Conservation (phyloP, 306 rosid species). For the Medicago lupulina region DNA sequence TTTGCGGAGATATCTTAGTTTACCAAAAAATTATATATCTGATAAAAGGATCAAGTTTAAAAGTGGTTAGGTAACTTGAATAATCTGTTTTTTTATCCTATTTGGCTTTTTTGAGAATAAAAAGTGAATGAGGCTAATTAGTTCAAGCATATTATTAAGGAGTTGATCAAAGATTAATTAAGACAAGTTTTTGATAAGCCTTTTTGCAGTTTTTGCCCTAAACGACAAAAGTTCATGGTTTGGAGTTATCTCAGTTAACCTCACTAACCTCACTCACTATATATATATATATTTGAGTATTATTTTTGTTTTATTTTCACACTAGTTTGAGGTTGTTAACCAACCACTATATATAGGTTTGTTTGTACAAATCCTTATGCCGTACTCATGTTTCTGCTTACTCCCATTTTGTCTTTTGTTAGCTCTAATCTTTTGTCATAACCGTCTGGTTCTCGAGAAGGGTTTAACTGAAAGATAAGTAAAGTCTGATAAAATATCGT, state of each 20-base stretch:
- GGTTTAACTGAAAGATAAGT: neutral
- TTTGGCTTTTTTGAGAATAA: constrained; percentile 39
- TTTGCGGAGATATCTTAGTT: neutral
- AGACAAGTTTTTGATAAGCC: constrained; percentile 36
- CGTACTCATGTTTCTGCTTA: neutral
- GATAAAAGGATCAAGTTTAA: neutral
- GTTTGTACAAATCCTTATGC: constrained; percentile 25
- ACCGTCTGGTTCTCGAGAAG: neutral
- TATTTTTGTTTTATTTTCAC: constrained; percentile 34
- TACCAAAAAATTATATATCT: too few species aligned
- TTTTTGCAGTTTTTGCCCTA: constrained; percentile 40
- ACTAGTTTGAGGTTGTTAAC: constrained; percentile 20
- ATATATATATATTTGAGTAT: neutral
- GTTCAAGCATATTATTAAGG: constrained; percentile 35
- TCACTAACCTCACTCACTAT: too few species aligned
- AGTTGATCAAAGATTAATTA: constrained; percentile 32
- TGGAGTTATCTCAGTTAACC: constrained; percentile 46
- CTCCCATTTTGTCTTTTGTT: constrained; percentile 35
- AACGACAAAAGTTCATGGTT: constrained; percentile 51
- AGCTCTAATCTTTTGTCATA: neutral
- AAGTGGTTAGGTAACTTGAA: neutral
- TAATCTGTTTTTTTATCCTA: neutral
- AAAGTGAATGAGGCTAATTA: constrained; percentile 35
- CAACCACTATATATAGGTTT: constrained; percentile 6
- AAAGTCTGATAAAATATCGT: neutral